Base-by-base conservation (phyloP, 495 filamentous ascomycete genomes). In the Chaetomium fimeti region DNA sequence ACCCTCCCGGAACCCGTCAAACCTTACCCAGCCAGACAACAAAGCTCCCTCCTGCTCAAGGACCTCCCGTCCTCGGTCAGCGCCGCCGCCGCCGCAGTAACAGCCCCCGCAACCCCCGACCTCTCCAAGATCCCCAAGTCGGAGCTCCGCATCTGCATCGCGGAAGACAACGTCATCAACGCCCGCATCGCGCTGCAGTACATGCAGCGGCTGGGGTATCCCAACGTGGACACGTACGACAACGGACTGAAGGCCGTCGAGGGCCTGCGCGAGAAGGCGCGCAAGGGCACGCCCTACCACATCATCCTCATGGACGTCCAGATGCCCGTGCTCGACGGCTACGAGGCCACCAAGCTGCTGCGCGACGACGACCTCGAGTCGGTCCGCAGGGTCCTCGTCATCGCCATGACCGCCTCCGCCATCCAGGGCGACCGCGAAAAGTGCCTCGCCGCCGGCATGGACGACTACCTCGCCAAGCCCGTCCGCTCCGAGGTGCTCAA, bases 311-410 rank as follows among this genome's bases (percentile, higher is more conserved):
- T 97, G 92, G 92, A 97, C 73, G 91, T 93, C 36, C 92, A 96
- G 78, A 97, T 97, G 92, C 92, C 92, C 1, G 86, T 92, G 8
- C 83, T 96, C 2, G 92, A 96, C 71, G 92, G 92, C n/a, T 97
- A 96, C 75, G 89, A 95, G 71, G 91, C 91, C 13, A 96, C 92
- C 0, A 88, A 88, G 57, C 82, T 89, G 56, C 85, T 97, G 51
- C 86, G 92, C 4, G 83, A 84, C 52, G 90, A 96, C 74, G 74
- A 83, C 0, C 86, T 91, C 53, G 86, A 89, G 2, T 81, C 82
- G 6, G 91, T 97, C 3, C 83, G 89, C 48, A 84, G 88, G 49
- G 84, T 92, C 0, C 80, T 97, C 13, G 87, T 97, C 59, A 94
- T 97, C 63, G 92, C 92, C 43, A 96, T 97, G 92, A 97, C 92